Percentiles rank a stretch among this genome's conserved stretches.
These are phyloP conservation scores for Aleurites moluccanus DNA, from an alignment of 441 rosid species.

Conservation along the genomic window DNA sequence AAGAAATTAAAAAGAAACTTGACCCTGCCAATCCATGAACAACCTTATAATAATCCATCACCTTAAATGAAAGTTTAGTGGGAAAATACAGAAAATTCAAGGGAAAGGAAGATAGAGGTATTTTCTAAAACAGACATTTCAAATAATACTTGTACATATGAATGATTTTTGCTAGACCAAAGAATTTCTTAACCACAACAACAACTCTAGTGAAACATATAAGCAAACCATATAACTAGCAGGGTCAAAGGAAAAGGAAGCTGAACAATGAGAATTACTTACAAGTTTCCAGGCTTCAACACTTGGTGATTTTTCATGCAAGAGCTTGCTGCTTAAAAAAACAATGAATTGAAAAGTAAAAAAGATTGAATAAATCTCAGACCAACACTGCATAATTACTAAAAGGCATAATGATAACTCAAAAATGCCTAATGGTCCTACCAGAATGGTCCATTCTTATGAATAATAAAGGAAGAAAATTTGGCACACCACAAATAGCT, in stretches of 20 bases:
- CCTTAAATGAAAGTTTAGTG: not conserved
- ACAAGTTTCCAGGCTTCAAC: conserved; percentile 83
- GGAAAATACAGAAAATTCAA: not conserved
- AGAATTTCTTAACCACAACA: not conserved
- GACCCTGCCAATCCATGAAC: not conserved
- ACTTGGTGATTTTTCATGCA: conserved; percentile 39
- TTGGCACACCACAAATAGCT: not conserved
- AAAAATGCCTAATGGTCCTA: not conserved
- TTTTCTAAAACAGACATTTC: not conserved
- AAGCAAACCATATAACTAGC: too few relatives aligned
- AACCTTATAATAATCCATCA: not conserved
- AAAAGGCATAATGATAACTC: not conserved
- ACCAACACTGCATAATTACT: not conserved
- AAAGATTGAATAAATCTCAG: not conserved
- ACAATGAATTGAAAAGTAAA: conserved; percentile 16
- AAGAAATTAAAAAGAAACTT: not conserved
- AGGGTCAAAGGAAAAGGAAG: not conserved
- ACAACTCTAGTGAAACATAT: not conserved
- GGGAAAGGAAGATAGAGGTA: not conserved
- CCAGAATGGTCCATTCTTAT: not conserved
- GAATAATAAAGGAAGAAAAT: not conserved
- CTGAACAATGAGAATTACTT: conserved; percentile 24
- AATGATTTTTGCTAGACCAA: not conserved
- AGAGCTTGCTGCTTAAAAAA: conserved; percentile 49
- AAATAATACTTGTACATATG: not conserved